These are phyloP conservation scores for Tylopilus microsporus DNA, from an alignment of 1,284 basidiomycete genomes.

Conservation along the genomic window DNA sequence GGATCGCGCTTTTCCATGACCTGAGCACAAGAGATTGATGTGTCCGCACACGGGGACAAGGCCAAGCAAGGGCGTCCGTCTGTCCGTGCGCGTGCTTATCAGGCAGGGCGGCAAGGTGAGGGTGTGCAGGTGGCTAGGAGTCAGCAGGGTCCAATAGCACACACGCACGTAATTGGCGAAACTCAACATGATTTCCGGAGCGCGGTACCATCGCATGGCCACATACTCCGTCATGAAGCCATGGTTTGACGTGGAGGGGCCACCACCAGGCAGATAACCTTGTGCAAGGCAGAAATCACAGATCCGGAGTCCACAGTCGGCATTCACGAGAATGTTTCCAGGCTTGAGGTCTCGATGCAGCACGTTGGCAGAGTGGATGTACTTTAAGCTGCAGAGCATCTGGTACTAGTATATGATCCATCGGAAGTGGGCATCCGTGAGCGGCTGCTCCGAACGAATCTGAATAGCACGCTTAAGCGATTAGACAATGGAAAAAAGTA, in stretches of 20 bases:
- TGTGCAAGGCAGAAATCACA: slow-evolving; percentile 98
- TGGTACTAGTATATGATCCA: slow-evolving; percentile 99
- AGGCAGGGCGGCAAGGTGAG: too few species aligned
- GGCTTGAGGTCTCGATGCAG: slow-evolving; percentile 98
- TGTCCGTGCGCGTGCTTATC: too few species aligned
- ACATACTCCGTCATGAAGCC: slow-evolving; percentile 99
- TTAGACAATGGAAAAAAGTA: neutral
- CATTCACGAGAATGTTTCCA: slow-evolving; percentile 93
- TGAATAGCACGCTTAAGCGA: slow-evolving; percentile 30
- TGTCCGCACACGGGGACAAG: too few species aligned
- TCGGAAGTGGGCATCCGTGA: slow-evolving; percentile 98
- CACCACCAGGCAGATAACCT: slow-evolving; percentile 83
- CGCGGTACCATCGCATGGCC: slow-evolving; percentile 95
- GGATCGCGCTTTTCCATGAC: too few species aligned
- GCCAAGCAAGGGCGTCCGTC: too few species aligned
- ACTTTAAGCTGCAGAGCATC: slow-evolving; percentile 96
- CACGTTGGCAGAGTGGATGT: slow-evolving; percentile 98
- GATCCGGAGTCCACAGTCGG: slow-evolving; percentile 97
- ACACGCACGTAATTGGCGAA: slow-evolving; percentile 89
- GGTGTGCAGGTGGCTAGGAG: too few species aligned
- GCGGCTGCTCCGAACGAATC: slow-evolving; percentile 96
- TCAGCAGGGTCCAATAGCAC: neutral
- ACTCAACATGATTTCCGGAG: slow-evolving; percentile 96
- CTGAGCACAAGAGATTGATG: too few species aligned
- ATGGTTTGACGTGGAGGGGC: slow-evolving; percentile 69